Base-by-base conservation (phyloP, 495 filamentous ascomycete species). In the Penicillium ucsense region DNA sequence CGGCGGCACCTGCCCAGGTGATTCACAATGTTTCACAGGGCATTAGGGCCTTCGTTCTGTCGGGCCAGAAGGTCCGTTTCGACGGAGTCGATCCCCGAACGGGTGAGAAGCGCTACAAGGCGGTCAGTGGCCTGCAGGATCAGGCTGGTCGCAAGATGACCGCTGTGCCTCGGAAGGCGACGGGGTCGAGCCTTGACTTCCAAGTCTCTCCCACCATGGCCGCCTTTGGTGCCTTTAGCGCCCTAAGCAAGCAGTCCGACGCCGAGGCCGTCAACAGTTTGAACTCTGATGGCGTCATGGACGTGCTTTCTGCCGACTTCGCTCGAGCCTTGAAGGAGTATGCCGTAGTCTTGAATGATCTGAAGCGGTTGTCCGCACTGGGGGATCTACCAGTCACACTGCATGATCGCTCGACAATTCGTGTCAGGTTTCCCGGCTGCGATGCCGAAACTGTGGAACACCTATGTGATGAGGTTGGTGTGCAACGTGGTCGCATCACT, bases 21-120 rank as follows among this genome's bases (percentile, higher is more conserved):
- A 75, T 97, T n/a, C 81, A 89, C 56, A 95, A 95, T 68, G 91
- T 97, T 2, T 94, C 88, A 12, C 80, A 85, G 48, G 92, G 89
- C 0, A 81, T 95, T 43, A 82, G 92, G 4, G 89, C 88, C 2
- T 95, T 98, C 65, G 82, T 83, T 64, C 67, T 95, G n/a, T 85
- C 81, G 0, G 92, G 92, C 2, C 81, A 90, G 49, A 91, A 89
- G 57, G 84, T 83, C 8, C 82, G 86, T 37, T 94, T 85, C 52
- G 86, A 94, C 59, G 88, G 89, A 10, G 60, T 82, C 31, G 76
- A 79, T 38, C 70, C 80, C 8, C 61, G 50, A 31, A 80, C 76
- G 5, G 89, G 89, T 38, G 82, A 88, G 65, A 87, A 85, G 73
- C 78, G 79, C 29, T 95, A 83, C 70, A 81, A 83, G 49, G 69